Evolutionary conservation across 2,329 filamentous ascomycete species (phyloP).

Genomic region (Trichophyton equinum): DNA sequence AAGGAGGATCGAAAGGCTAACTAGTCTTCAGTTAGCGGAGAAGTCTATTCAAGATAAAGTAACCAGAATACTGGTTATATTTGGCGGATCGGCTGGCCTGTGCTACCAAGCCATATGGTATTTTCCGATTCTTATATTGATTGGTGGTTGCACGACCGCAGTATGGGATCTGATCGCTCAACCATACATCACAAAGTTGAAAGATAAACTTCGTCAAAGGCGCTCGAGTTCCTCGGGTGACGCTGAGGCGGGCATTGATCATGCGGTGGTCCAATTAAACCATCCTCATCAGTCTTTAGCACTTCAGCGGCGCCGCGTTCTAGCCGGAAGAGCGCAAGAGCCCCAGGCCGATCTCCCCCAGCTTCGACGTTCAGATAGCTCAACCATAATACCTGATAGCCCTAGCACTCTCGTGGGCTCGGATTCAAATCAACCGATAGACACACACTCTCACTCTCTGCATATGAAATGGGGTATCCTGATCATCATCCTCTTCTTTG

Average conservation of each 20-base stretch:
- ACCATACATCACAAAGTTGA: conserved; percentile 30
- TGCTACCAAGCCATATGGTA: conserved; percentile 65
- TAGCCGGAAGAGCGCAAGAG: conserved; percentile 7
- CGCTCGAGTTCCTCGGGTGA: conserved; percentile 7
- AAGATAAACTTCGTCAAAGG: conserved; percentile 14
- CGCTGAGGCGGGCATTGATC: conserved; percentile 11
- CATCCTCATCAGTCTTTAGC: background rate
- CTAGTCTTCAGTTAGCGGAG: conserved; percentile 42
- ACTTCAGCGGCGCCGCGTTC: conserved; percentile 11
- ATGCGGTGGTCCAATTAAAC: conserved; percentile 7
- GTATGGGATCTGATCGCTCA: conserved; percentile 46
- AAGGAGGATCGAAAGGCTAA: background rate
- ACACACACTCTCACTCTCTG: conserved; percentile 12
- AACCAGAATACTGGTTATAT: conserved; percentile 51
- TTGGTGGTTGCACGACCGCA: conserved; percentile 42
- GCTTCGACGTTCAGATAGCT: background rate
- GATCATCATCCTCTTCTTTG: conserved; percentile 39
- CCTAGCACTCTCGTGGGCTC: background rate
- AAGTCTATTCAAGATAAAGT: conserved; percentile 56
- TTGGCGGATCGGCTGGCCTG: conserved; percentile 51
- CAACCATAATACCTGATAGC: background rate
- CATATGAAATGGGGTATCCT: conserved; percentile 13
- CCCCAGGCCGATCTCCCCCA: background rate
- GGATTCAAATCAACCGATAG: background rate
- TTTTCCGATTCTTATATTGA: conserved; percentile 52